phyloP scores from a whole-genome alignment of 441 rosid genomes.

The Jatropha multifida region DNA sequence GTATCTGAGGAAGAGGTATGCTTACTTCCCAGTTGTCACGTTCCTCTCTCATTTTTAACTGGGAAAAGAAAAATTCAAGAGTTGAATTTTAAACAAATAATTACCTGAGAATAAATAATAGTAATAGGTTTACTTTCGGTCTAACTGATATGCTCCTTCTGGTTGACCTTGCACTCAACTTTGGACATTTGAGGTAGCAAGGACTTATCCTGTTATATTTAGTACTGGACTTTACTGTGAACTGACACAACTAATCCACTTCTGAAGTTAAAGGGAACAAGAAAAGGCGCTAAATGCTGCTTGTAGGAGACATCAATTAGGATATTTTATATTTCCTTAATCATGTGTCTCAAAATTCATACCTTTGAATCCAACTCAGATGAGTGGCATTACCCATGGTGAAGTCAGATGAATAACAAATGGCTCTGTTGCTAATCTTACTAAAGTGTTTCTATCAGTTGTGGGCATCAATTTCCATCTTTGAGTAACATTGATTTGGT shows the following conservation, averaged over 20 bases:
- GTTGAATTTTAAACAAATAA: background rate
- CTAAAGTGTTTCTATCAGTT: background rate
- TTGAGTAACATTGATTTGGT: background rate
- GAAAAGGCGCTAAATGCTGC: background rate
- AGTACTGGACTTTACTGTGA: background rate
- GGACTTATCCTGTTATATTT: background rate
- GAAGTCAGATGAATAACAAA: background rate
- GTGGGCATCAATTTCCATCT: background rate
- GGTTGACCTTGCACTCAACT: background rate
- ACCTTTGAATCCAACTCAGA: background rate
- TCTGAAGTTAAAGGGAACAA: background rate
- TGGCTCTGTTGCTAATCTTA: background rate
- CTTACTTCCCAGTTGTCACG: background rate
- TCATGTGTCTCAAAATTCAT: background rate
- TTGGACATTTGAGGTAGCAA: background rate
- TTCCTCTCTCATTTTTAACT: background rate
- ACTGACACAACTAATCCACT: background rate
- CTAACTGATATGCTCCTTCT: background rate
- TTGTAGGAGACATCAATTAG: background rate
- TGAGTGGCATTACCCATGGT: background rate
- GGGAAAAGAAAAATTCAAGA: background rate
- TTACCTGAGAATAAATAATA: background rate
- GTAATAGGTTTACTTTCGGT: constrained; percentile 42
- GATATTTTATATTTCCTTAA: background rate
- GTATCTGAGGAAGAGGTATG: constrained; percentile 83